phyloP scores from a whole-genome alignment of 2,329 filamentous ascomycete genomes.

The Ophiostoma australiae region DNA sequence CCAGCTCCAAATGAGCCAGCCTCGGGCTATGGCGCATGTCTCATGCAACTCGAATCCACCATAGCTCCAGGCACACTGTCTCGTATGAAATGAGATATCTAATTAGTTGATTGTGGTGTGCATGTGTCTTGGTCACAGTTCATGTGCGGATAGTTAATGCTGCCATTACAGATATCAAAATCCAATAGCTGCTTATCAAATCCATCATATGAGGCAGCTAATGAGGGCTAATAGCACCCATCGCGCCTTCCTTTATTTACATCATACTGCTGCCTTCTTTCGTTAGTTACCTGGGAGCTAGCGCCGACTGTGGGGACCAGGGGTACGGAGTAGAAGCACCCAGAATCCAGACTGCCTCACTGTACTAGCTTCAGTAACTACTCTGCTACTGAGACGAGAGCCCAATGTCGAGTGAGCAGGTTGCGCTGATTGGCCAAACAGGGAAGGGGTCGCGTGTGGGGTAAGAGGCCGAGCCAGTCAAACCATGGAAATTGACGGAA shows the following conservation, averaged over 20 bases:
- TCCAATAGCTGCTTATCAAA: not conserved
- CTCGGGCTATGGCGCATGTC: conserved; percentile 6
- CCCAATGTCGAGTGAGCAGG: conserved; percentile 8
- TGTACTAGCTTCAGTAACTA: no score
- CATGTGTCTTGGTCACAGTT: not conserved
- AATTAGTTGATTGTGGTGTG: not conserved
- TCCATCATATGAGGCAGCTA: not conserved
- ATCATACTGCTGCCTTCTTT: not conserved
- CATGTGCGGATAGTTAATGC: not conserved
- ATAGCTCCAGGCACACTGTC: conserved; percentile 1
- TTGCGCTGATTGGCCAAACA: conserved; percentile 26
- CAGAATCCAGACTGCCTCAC: conserved; percentile 12
- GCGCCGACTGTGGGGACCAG: conserved; percentile 17
- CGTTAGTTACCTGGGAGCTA: not conserved
- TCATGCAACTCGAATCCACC: conserved; percentile 6
- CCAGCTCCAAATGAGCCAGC: not conserved
- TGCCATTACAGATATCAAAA: not conserved
- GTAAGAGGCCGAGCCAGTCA: not conserved
- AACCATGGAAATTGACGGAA: not conserved
- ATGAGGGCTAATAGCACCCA: not conserved
- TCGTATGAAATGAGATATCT: not conserved
- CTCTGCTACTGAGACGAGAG: not conserved
- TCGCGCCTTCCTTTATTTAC: conserved; percentile 12
- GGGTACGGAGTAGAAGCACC: conserved; percentile 15
- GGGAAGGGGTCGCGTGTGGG: conserved; percentile 14